These are phyloP conservation scores for Cyberlindnera petersonii DNA, from an alignment of 805 yeast genomes.

Conservation along the genomic window DNA sequence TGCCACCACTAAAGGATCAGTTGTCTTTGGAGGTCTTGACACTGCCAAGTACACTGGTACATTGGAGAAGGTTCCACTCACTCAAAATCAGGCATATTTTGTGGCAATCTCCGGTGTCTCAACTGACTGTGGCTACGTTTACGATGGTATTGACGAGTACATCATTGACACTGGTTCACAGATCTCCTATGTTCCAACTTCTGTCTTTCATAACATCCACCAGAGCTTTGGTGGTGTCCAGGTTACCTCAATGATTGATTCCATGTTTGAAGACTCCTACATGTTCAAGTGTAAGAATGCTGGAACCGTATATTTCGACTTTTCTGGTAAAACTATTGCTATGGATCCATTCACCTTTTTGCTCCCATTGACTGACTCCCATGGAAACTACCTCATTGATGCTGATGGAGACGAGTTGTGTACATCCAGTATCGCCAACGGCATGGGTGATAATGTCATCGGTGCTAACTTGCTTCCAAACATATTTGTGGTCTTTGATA, in stretches of 20 bases:
- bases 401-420: conserved; percentile 19
- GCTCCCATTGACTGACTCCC: conserved; percentile 7
- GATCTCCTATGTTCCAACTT: conserved; percentile 8
- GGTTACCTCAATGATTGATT: conserved; percentile 26
- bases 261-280: conserved; percentile 35
- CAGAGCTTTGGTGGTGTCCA: conserved; percentile 19
- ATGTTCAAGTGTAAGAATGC: conserved; percentile 24
- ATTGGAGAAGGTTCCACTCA: conserved; percentile 13
- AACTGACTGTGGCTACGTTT: conserved; percentile 14
- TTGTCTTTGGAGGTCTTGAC: conserved; percentile 25
- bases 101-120: conserved; percentile 15
- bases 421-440: conserved; percentile 4
- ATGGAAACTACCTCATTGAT: conserved; percentile 9
- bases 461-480: conserved; percentile 18
- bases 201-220: conserved; percentile 14
- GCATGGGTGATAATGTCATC: conserved; percentile 1
- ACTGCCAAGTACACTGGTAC: conserved; percentile 14
- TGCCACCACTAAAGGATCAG: conserved; percentile 10
- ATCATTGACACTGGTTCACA: conserved; percentile 21
- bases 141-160: conserved; percentile 1
- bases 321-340: conserved; percentile 17
- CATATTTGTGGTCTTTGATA: conserved; percentile 19
- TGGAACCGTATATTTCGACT: conserved; percentile 11
- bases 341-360: conserved; percentile 12
- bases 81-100: neutral